These are phyloP conservation scores for Fusarium miscanthi DNA, from an alignment of 2,329 filamentous ascomycete genomes.

Conservation along the genomic window DNA sequence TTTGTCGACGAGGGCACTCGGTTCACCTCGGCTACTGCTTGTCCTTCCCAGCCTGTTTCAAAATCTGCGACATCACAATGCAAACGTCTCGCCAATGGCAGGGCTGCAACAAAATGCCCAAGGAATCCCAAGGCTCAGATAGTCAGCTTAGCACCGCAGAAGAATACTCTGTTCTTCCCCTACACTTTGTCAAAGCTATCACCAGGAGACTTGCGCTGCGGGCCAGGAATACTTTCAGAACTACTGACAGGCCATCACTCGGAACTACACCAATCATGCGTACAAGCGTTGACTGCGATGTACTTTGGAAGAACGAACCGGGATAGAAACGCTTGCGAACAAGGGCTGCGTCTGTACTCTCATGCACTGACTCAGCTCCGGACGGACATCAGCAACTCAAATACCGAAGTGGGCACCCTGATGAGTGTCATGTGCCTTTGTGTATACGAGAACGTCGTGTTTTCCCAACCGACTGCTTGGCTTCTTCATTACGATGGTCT, in stretches of 20 bases:
- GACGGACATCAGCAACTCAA: conserved; percentile 2
- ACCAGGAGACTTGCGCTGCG: neutral
- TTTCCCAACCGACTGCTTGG: conserved; percentile 27
- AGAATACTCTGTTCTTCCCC: conserved; percentile 16
- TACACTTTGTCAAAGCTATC: conserved; percentile 25
- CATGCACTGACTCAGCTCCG: conserved; percentile 18
- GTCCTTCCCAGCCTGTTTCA: neutral
- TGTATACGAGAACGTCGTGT: conserved; percentile 18
- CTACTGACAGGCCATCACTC: conserved; percentile 4
- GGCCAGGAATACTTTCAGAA: neutral
- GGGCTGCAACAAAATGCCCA: neutral
- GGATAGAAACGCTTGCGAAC: conserved; percentile 12
- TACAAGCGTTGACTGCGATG: conserved; percentile 14
- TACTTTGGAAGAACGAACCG: conserved; percentile 19
- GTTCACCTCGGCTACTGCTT: neutral
- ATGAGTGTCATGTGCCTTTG: conserved; percentile 26
- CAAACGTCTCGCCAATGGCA: neutral
- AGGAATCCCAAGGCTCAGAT: neutral
- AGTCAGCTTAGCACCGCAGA: neutral
- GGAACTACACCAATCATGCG: conserved; percentile 13
- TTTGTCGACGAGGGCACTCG: conserved; percentile 26
- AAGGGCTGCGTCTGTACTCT: conserved; percentile 13
- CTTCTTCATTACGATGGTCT: conserved; percentile 27
- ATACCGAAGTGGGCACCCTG: conserved; percentile 7
- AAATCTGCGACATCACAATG: neutral